Base-by-base conservation (phyloP, 2,329 filamentous ascomycete species). In the Monilinia fructigena region DNA sequence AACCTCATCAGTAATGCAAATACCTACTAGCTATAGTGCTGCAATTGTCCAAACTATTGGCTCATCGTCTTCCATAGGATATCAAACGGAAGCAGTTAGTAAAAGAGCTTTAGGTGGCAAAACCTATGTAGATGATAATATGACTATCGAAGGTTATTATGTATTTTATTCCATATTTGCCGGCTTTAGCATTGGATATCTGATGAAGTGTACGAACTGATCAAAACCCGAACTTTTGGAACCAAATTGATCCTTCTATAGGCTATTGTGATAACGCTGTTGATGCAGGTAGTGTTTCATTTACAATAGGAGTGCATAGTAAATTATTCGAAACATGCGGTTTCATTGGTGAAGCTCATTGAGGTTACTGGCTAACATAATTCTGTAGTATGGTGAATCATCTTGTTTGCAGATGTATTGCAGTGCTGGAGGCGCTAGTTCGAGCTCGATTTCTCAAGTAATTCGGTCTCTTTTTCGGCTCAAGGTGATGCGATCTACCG, bases 121-220 rank as follows among this genome's bases (percentile, higher is more conserved):
- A 16, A 67, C 66, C 6, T 71, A 68, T 50, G 62, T 68, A 23
- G 71, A 69, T 26, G 67, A 73, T 52, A 67, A 68, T 14, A 72
- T 73, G 67, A 70, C 68, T 12, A 65, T 77, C 55, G 71, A 78
- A 59, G 69, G 70, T 8, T 78, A 76, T 63, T 70, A 68, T 26
- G 31, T 68, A 2, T 67, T 71, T 31, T 77, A 74, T 35, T 70
- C 71, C 7, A 71, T 68, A 10, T 76, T 69, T 28, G 62, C 60
- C 0, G 76, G 70, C 28, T 74, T 76, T 16, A 77, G 77, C 8
- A 52, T 78, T 0, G 77, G 79, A 66, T 79, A 78, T 68, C 70
- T 71, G 4, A 67, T 69, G 20, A 74, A 76, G 60, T 76, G 75
- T 66, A 66, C 18, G 53, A 12, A 55, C 23, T 53, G 66, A 35